These are phyloP conservation scores for Pseudocercospora ulei DNA, from an alignment of 2,329 filamentous ascomycete species.

Conservation along the genomic window DNA sequence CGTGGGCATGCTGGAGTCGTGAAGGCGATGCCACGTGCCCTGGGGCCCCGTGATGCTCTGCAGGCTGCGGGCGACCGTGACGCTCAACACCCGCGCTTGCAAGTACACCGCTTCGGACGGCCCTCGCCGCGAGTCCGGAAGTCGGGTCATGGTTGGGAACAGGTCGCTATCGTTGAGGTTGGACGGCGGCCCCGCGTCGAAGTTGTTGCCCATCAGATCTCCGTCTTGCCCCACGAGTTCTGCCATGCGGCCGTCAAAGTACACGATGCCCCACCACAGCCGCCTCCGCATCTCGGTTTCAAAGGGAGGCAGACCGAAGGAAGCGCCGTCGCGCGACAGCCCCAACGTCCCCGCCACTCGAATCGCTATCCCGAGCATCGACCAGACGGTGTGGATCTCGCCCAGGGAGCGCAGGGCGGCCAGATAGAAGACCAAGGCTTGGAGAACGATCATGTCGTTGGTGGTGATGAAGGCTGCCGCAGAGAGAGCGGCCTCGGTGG, in stretches of 20 bases:
- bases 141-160: slow-evolving; percentile 38
- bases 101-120: slow-evolving; percentile 32
- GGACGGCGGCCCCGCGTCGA: slow-evolving; percentile 35
- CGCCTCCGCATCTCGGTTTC: slow-evolving; percentile 33
- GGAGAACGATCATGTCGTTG: slow-evolving; percentile 26
- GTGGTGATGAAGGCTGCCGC: slow-evolving; percentile 28
- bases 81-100: slow-evolving; percentile 20
- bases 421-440: slow-evolving; percentile 30
- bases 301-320: slow-evolving; percentile 29
- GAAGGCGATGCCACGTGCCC: slow-evolving; percentile 23
- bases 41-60: slow-evolving; percentile 22
- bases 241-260: slow-evolving; percentile 58
- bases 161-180: slow-evolving; percentile 48
- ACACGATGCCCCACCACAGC: slow-evolving; percentile 42
- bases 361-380: slow-evolving; percentile 33
- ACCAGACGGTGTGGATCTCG: slow-evolving; percentile 25
- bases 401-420: slow-evolving; percentile 23
- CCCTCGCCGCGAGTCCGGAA: slow-evolving; percentile 22
- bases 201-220: slow-evolving; percentile 25
- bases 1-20: slow-evolving; percentile 20
- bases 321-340: slow-evolving; percentile 27
- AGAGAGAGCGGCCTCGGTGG: slow-evolving; percentile 25
- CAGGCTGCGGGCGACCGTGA: slow-evolving; percentile 20
- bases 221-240: slow-evolving; percentile 44
- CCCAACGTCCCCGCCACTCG: slow-evolving; percentile 41